Conservation (phyloP, 139 green algal genomes). For the Monoraphidium neglectum region DNA sequence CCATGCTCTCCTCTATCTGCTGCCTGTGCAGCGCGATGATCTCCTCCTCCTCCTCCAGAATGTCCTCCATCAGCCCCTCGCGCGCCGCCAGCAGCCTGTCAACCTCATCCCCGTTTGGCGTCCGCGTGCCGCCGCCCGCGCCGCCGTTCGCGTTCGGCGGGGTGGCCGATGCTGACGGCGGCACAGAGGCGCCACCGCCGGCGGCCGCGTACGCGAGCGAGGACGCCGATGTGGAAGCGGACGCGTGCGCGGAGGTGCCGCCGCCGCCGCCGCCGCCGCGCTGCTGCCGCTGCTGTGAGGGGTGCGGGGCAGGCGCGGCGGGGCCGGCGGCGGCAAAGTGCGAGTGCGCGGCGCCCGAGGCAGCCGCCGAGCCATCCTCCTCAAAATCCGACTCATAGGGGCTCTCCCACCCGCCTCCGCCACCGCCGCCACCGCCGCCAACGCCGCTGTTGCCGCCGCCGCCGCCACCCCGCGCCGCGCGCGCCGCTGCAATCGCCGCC, state of each 20-base stretch:
- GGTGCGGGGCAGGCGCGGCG: too few relatives aligned
- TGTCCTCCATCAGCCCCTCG: slow-evolving; percentile 75
- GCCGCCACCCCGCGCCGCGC: neutral
- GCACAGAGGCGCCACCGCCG: neutral
- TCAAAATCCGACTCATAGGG: too few relatives aligned
- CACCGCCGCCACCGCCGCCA: too few relatives aligned
- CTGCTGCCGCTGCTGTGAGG: neutral
- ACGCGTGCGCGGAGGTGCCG: too few relatives aligned
- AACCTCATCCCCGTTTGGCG: slow-evolving; percentile 17
- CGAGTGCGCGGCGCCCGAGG: neutral
- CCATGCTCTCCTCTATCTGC: slow-evolving; percentile 91
- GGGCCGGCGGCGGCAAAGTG: neutral
- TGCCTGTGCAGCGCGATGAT: slow-evolving; percentile 85
- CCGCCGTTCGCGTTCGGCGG: neutral
- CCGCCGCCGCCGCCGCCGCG: neutral
- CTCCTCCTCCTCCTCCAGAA: slow-evolving; percentile 88
- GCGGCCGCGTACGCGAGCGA: too few relatives aligned
- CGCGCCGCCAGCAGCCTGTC: slow-evolving; percentile 20
- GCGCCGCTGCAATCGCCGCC: neutral
- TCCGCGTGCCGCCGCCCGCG: too few relatives aligned
- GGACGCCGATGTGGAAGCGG: too few relatives aligned
- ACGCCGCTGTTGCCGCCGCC: slow-evolving; percentile 5
- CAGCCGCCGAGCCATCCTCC: neutral
- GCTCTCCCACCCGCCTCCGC: neutral
- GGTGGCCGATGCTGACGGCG: neutral